Base-by-base conservation (phyloP, 139 green algal genomes). In the Micractinium sp. region DNA sequence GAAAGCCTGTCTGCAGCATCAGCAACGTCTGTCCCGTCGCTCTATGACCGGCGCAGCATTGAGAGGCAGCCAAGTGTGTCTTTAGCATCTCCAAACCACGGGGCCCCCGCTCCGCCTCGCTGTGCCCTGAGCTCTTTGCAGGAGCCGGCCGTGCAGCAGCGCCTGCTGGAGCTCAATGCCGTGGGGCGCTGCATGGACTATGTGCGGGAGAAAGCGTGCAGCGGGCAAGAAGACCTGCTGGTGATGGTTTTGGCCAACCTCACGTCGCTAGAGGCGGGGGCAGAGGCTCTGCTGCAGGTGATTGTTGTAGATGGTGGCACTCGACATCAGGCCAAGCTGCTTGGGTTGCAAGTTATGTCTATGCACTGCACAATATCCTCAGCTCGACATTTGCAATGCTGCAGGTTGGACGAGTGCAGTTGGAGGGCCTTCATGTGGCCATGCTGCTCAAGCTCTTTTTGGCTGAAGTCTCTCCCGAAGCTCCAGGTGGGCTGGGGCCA, bases 161-260 rank as follows among this genome's bases (percentile, higher is more conserved):
- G 85, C 29, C 86, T 98, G 61, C 82, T 97, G 61, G 73, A 91
- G 18, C 41, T 93, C 7, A 93, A 91, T 19, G 90, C 89, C 2
- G 82, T 93, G 2, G 81, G 80, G 33, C 89, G 91, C 0, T 90
- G 87, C 7, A 95, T 97, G 90, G 95, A 96, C 67, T 94, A 94
- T 66, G 56, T 97, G 18, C 87, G 82, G 4, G 94, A 97, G 23
- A 89, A 85, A 22, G 85, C 83, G 12, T 93, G 91, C 73, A 81
- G 86, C 3, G 83, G 69, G 0, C 87, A 95, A 61, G 74, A 92
- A 1, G 85, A 93, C 27, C 89, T 95, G 76, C 90, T 97, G 47
- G 90, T 98, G 35, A 96, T 96, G 94, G 81, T 98, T 73, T 91
- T 98, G 69, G 91, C 93, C 74, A 98, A 98, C 91, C 60, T 98